These are phyloP conservation scores for Russula olivacea DNA, from an alignment of 768 basidiomycete species.

Conservation along the genomic window DNA sequence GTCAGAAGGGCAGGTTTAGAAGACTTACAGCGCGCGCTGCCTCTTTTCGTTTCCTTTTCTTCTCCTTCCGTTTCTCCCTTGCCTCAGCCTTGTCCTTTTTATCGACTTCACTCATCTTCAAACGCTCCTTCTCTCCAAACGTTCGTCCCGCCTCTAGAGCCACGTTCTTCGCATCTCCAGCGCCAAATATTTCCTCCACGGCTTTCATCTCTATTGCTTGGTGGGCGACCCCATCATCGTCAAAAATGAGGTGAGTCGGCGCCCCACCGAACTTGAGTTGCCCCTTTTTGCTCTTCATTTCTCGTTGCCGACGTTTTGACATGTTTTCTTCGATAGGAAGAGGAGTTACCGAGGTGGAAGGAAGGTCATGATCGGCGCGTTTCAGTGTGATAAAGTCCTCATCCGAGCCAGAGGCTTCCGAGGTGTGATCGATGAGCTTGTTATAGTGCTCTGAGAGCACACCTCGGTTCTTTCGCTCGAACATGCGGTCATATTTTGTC, in stretches of 20 bases:
- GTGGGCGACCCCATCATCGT: conserved; percentile 78
- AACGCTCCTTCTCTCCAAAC: conserved; percentile 71
- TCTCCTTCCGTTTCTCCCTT: conserved; percentile 82
- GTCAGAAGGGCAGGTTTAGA: neutral
- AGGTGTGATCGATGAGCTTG: conserved; percentile 73
- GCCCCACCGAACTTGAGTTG: conserved; percentile 53
- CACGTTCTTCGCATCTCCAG: conserved; percentile 49
- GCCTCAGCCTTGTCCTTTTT: conserved; percentile 75
- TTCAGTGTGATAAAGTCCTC: conserved; percentile 95
- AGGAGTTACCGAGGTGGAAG: conserved; percentile 26
- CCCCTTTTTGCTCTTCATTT: conserved; percentile 67
- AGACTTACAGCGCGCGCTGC: conserved; percentile 41
- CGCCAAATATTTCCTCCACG: conserved; percentile 60
- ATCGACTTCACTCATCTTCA: conserved; percentile 65
- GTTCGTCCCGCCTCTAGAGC: conserved; percentile 58
- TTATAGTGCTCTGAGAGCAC: conserved; percentile 87
- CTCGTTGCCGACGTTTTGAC: conserved; percentile 85
- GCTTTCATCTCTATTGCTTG: conserved; percentile 79
- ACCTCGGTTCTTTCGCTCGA: conserved; percentile 90
- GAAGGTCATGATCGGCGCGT: conserved; percentile 78
- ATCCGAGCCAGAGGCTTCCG: conserved; percentile 36
- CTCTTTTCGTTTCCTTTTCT: conserved; percentile 88
- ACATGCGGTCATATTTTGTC: conserved; percentile 98
- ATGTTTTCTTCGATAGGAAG: conserved; percentile 40
- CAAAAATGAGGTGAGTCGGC: conserved; percentile 78